Evolutionary conservation across 176 grass and related monocot genomes (phyloP).

Genomic region (Puya raimondii): DNA sequence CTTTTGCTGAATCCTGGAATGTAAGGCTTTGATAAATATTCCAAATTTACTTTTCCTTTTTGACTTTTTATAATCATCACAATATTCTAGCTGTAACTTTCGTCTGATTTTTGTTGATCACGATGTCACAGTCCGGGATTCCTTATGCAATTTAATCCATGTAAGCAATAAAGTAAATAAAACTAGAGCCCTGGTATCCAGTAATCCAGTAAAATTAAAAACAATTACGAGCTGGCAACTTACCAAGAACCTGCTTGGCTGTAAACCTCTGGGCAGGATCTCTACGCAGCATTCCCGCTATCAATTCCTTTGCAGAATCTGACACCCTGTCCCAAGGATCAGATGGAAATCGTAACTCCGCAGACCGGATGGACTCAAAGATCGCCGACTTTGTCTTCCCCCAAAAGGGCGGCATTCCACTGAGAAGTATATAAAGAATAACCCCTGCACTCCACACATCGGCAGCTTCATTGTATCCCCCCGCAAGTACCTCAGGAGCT

Average conservation of each 20-base stretch:
- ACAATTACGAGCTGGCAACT: constrained; percentile 5
- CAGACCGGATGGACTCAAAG: constrained; percentile 74
- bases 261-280: constrained; percentile 57
- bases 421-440: constrained; percentile 94
- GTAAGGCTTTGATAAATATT: too few relatives aligned
- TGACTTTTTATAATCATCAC: too few relatives aligned
- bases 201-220: not conserved
- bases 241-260: constrained; percentile 67
- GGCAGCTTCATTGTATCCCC: constrained; percentile 80
- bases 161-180: too few relatives aligned
- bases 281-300: constrained; percentile 57
- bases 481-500: constrained; percentile 80
- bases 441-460: constrained; percentile 88
- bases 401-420: constrained; percentile 85
- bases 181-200: too few relatives aligned
- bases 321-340: constrained; percentile 78
- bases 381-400: constrained; percentile 88
- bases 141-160: too few relatives aligned
- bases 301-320: constrained; percentile 63
- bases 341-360: constrained; percentile 61
- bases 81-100: too few relatives aligned
- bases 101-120: too few relatives aligned
- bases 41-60: too few relatives aligned
- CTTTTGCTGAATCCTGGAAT: too few relatives aligned
- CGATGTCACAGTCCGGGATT: too few relatives aligned